Evolutionary conservation across 495 filamentous ascomycete genomes (phyloP).

Genomic region (Aspergillus panamensis): DNA sequence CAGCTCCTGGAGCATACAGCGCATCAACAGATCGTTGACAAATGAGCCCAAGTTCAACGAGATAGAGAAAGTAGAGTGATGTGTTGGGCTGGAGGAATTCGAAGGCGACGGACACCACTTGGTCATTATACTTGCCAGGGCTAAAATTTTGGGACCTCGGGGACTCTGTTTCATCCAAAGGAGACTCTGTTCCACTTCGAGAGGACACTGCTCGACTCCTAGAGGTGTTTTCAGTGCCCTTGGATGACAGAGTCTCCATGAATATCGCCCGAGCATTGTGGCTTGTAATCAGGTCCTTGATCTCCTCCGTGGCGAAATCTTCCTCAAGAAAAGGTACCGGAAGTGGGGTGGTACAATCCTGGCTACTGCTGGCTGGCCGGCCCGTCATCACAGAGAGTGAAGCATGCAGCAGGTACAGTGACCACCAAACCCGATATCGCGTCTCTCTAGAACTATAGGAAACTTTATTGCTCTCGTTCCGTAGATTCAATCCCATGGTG

Average conservation of each 20-base stretch:
- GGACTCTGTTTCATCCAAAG: not conserved
- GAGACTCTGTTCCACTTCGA: too few relatives aligned
- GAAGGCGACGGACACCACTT: slow-evolving; percentile 21
- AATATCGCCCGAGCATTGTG: slow-evolving; percentile 27
- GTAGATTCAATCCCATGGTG: slow-evolving; percentile 58
- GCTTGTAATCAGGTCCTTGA: slow-evolving; percentile 31
- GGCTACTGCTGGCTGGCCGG: slow-evolving; percentile 50
- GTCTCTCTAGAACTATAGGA: slow-evolving; percentile 46
- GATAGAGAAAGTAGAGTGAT: slow-evolving; percentile 44
- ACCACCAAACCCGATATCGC: slow-evolving; percentile 47
- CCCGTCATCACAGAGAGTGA: slow-evolving; percentile 58
- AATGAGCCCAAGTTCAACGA: slow-evolving; percentile 42
- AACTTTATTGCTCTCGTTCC: slow-evolving; percentile 50
- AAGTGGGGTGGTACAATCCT: slow-evolving; percentile 53
- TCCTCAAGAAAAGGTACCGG: slow-evolving; percentile 52
- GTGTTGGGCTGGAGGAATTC: slow-evolving; percentile 28
- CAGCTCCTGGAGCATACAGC: slow-evolving; percentile 53
- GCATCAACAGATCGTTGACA: slow-evolving; percentile 45
- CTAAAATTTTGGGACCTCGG: not conserved
- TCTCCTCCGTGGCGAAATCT: slow-evolving; percentile 29
- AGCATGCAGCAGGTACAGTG: slow-evolving; percentile 57
- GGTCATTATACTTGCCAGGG: slow-evolving; percentile 16
- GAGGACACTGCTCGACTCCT: not conserved
- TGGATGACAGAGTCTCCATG: slow-evolving; percentile 13
- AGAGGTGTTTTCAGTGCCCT: slow-evolving; percentile 2